Conservation (phyloP, 2,329 filamentous ascomycete genomes). For the Venturia carpophila region DNA sequence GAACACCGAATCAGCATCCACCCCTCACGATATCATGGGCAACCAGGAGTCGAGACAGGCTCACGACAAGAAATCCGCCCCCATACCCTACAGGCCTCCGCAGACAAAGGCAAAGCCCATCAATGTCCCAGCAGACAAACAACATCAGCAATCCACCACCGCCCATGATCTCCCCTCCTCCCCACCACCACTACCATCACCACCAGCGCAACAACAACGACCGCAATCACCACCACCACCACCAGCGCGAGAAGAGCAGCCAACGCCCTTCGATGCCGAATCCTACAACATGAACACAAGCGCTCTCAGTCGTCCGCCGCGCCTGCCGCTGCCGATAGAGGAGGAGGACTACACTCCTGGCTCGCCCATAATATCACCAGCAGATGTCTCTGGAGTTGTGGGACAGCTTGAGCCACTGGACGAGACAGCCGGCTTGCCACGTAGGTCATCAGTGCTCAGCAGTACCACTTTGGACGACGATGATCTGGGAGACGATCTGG, state of each 20-base stretch:
- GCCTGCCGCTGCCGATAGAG: constrained; percentile 85
- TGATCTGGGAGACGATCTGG: constrained; percentile 47
- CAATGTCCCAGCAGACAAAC: constrained; percentile 3
- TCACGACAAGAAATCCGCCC: not conserved
- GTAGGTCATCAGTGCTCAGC: constrained; percentile 48
- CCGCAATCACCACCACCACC: not conserved
- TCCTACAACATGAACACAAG: constrained; percentile 28
- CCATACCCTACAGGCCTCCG: constrained; percentile 8
- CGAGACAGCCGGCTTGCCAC: constrained; percentile 46
- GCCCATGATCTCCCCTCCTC: not conserved
- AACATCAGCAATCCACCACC: not conserved
- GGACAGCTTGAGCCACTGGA: constrained; percentile 38
- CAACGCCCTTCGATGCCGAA: not conserved
- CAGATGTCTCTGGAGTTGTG: constrained; percentile 42
- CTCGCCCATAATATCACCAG: constrained; percentile 74
- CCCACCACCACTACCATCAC: not conserved
- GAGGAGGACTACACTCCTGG: constrained; percentile 84
- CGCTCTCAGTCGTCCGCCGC: constrained; percentile 60
- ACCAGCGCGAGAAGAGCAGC: not conserved
- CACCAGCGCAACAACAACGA: not conserved
- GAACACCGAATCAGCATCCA: not conserved
- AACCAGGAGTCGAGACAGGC: constrained; percentile 16
- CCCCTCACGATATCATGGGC: constrained; percentile 8
- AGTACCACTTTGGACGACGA: constrained; percentile 61
- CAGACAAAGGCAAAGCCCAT: constrained; percentile 9